Evolutionary conservation across 106 monocot species (phyloP).

Genomic region (Allium cepa): DNA sequence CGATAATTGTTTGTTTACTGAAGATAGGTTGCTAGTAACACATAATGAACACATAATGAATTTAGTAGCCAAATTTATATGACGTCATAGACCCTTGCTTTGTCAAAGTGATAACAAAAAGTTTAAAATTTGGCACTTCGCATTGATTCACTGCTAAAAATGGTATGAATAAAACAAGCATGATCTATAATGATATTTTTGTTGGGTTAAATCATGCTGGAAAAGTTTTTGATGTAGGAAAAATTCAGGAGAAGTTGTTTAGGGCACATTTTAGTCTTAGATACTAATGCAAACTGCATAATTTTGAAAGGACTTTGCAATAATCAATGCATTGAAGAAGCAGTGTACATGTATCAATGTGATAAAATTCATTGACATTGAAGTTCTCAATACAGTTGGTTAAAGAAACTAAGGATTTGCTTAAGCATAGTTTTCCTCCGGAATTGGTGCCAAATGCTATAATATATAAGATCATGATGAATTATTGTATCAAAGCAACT

Average conservation of each 20-base stretch:
- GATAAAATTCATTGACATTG: not conserved
- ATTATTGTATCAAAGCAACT: too few species aligned
- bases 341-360: not conserved
- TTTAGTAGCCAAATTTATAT: too few species aligned
- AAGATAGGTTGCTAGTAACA: too few species aligned
- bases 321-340: not conserved
- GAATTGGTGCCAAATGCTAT: too few species aligned
- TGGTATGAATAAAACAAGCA: not conserved
- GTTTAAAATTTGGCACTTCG: too few species aligned
- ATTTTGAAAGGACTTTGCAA: not conserved
- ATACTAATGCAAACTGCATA: not conserved
- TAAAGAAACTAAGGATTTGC: too few species aligned
- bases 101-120: too few species aligned
- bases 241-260: not conserved
- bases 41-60: too few species aligned
- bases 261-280: not conserved
- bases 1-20: too few species aligned
- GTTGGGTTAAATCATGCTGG: not conserved
- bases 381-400: not conserved
- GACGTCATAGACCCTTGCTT: too few species aligned
- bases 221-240: not conserved
- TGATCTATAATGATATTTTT: not conserved
- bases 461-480: too few species aligned
- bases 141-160: not conserved
- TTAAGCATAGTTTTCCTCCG: too few species aligned